A percentile compares a stretch with the other conserved stretches of the same genome.
These are phyloP conservation scores for Sporobolomyces phaffii DNA, from an alignment of 768 basidiomycete species.

Conservation along the genomic window DNA sequence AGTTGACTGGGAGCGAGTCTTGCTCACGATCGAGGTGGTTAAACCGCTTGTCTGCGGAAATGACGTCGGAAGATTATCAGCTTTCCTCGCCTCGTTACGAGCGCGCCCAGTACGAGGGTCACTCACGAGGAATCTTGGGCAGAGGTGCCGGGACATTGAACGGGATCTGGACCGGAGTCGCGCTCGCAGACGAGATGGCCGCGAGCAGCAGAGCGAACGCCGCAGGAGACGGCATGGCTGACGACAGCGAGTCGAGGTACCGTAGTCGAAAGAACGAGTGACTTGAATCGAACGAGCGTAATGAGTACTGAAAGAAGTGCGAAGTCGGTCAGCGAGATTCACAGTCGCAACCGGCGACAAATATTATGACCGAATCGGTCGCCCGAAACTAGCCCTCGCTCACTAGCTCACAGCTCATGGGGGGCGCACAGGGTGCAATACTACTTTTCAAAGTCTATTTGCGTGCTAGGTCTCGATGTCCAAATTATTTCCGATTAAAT, in stretches of 20 bases:
- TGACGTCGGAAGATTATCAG: background rate
- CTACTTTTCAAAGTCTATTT: too few species aligned
- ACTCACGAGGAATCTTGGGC: slow-evolving; percentile 31
- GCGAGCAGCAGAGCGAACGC: background rate
- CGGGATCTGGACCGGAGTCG: background rate
- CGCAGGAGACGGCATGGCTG: background rate
- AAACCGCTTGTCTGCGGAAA: background rate
- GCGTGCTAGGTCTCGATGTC: too few species aligned
- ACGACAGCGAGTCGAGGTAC: background rate
- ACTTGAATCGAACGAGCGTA: too few species aligned
- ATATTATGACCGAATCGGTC: too few species aligned
- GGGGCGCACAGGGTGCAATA: too few species aligned
- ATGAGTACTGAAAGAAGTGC: too few species aligned
- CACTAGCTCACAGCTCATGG: too few species aligned
- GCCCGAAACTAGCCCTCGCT: too few species aligned
- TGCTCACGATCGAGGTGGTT: slow-evolving; percentile 6
- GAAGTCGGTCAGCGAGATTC: too few species aligned
- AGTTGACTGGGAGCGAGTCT: background rate
- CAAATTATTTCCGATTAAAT: background rate
- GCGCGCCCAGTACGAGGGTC: background rate
- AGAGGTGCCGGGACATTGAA: background rate
- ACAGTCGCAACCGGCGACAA: too few species aligned
- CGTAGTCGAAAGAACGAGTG: too few species aligned
- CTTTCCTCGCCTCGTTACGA: too few species aligned
- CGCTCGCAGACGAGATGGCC: background rate